These are phyloP conservation scores for Vitis rotundifolia DNA, from an alignment of 164 flowering plant genomes.

Conservation along the genomic window DNA sequence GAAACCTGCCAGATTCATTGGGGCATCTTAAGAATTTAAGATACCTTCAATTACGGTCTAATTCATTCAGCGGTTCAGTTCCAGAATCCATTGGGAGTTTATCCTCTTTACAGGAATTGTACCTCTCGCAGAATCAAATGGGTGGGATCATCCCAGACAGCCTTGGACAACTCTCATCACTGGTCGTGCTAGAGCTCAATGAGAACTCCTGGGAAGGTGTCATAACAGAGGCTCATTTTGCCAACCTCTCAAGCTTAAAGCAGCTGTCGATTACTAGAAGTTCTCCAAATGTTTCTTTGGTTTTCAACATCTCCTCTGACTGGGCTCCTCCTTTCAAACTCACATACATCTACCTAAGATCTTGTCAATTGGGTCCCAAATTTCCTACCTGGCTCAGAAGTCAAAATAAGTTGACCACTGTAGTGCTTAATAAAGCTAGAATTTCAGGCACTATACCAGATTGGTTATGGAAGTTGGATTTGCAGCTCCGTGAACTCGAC, in stretches of 20 bases:
- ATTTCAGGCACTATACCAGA: conserved; percentile 22
- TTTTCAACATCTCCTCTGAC: conserved; percentile 9
- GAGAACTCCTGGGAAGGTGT: conserved; percentile 13
- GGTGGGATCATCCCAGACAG: conserved; percentile 16
- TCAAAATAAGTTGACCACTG: conserved; percentile 5
- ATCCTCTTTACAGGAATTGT: conserved; percentile 1
- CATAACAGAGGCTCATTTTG: conserved; percentile 20
- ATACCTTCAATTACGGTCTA: neutral
- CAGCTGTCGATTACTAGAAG: too few relatives aligned
- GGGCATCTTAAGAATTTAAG: conserved; percentile 10
- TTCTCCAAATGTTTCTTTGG: neutral
- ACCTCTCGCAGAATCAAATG: conserved; percentile 7
- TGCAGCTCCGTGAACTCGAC: neutral
- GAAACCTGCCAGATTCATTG: conserved; percentile 12
- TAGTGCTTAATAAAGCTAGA: conserved; percentile 4
- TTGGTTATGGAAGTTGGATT: conserved; percentile 21
- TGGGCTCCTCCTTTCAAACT: too few relatives aligned
- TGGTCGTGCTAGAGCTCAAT: conserved; percentile 5
- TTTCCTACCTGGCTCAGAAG: conserved; percentile 7
- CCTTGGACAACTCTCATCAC: conserved; percentile 12
- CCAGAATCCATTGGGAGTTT: conserved; percentile 18
- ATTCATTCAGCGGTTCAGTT: conserved; percentile 16
- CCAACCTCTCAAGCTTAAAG: neutral
- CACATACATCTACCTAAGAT: too few relatives aligned
- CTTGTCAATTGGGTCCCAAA: too few relatives aligned